Conservation (phyloP, 2,329 filamentous ascomycete species). For the Arthrobotrys entomopaga region DNA sequence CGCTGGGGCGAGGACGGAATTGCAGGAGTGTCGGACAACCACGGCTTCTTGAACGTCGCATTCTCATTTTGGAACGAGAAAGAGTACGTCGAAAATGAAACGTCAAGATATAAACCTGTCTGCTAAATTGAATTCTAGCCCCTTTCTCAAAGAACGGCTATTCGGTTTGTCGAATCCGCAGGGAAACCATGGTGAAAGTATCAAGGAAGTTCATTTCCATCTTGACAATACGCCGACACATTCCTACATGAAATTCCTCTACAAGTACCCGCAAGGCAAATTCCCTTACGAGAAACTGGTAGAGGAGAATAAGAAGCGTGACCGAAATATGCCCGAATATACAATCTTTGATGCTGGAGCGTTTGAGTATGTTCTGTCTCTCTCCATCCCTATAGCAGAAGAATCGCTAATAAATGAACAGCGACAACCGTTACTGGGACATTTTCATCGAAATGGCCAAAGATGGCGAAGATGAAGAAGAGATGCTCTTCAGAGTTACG, state of each 20-base stretch:
- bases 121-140: conserved; percentile 66
- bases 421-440: conserved; percentile 90
- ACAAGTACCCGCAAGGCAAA: conserved; percentile 92
- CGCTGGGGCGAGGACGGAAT: conserved; percentile 98
- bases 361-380: conserved; percentile 69
- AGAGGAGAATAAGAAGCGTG: conserved; percentile 81
- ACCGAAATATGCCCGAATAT: conserved; percentile 83
- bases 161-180: conserved; percentile 96
- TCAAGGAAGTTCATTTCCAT: conserved; percentile 97
- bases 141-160: conserved; percentile 91
- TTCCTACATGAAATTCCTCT: conserved; percentile 98
- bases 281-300: conserved; percentile 93
- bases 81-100: conserved; percentile 72
- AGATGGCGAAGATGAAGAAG: conserved; percentile 88
- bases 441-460: conserved; percentile 97
- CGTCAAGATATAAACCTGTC: conserved; percentile 1
- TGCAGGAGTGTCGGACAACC: conserved; percentile 78
- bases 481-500: conserved; percentile 91
- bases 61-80: conserved; percentile 99
- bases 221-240: conserved; percentile 94
- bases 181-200: conserved; percentile 94
- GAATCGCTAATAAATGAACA: conserved; percentile 27
- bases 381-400: not conserved
- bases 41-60: conserved; percentile 89
- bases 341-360: conserved; percentile 88